Evolutionary conservation across 306 rosid species (phyloP), one percentile per base, ranked within the genome.

Genomic region (Amphicarpaea edgeworthii): DNA sequence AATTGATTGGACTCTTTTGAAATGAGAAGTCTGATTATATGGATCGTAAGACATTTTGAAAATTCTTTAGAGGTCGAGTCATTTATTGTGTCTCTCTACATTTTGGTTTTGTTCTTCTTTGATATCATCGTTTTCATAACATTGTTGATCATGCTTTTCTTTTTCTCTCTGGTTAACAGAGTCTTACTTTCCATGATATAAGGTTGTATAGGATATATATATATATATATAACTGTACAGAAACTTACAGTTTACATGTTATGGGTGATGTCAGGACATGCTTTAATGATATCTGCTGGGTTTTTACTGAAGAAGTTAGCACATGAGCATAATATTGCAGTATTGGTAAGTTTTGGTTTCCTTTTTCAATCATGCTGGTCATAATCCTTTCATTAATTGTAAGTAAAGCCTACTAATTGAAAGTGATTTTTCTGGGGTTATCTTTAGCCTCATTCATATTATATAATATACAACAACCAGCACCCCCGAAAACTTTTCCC

Each of bases 241-340:
- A 70, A 83, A 73, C 57, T 71, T 41, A 61, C 20, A 20, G 58
- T 72, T 82, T 69, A 65, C 81, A 26, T 69, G 65, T 70, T 68
- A 16, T 84, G 83, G 68, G 47, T 74, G 72, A 78, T 70, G 76
- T 50, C 89, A 91, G 98, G 98, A 46, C 92, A 89, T 23, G 90
- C 93, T 70, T 85, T 91, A 73, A 91, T 94, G 98, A 73, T 84
- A 72, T 94, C 97, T 77, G 91, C 90, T 77, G 97, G 98, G 57
- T 84, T 75, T 70, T 84, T 91, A 70, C 80, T 91, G 77, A 94
- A 94, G 93, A 90, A 86, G 77, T 60, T 94, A 75, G 98, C 97
- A 72, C 85, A 90, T 76, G 91, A 91, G 78, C 84, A 91, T 76
- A 88, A 91, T 79, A 59, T 94, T 77, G 96, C 90, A 4, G 91